Evolutionary conservation across 345 rosid genomes (phyloP), one percentile per base, ranked within the genome.

Genomic region (Salix exigua): DNA sequence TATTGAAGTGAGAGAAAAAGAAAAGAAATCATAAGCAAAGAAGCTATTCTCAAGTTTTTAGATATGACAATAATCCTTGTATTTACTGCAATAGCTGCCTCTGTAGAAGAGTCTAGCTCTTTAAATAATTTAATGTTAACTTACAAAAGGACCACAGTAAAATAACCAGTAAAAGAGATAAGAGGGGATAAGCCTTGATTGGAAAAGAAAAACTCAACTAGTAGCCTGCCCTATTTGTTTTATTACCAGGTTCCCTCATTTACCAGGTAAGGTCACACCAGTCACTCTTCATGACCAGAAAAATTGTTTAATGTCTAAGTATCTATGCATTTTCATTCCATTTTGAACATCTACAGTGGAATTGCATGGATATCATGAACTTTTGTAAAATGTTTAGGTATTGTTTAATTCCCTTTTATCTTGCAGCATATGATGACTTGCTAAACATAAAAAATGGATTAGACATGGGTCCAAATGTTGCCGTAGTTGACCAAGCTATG

Each of bases 381-480:
- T 7, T 14, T 17, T 35, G 40, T 61, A 12, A 4, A 31, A 26
- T 62, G 14, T 17, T 17, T 60, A 10, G 46, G 46, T 21, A 4
- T 26, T 18, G 58, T 23, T 28, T 61, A 23, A 30, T 44, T 71
- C 38, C 37, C 31, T 76, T 63, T 64, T 18, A 11, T 60, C 35
- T 10, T 66, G 55, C 91, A 94, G 97, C 94, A 68, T 68, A 67
- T 63, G 91, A 90, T 55, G 92, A 86, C 61, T 71, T 94, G 85
- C 83, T 40, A 82, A 72, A 75, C 60, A 66, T 90, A 86, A 89
- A 84, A 83, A 74, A 81, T 74, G 92, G 86, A 11, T 80, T 91
- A 81, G 86, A 82, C 51, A 86, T 92, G 86, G 94, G 91, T 81
- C 90, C 89, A 42, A 76, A 91, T 61, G 82, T 79, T n/a, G 89